These are phyloP conservation scores for Aristolochia contorta DNA, from an alignment of 164 flowering plant species.

Conservation along the genomic window DNA sequence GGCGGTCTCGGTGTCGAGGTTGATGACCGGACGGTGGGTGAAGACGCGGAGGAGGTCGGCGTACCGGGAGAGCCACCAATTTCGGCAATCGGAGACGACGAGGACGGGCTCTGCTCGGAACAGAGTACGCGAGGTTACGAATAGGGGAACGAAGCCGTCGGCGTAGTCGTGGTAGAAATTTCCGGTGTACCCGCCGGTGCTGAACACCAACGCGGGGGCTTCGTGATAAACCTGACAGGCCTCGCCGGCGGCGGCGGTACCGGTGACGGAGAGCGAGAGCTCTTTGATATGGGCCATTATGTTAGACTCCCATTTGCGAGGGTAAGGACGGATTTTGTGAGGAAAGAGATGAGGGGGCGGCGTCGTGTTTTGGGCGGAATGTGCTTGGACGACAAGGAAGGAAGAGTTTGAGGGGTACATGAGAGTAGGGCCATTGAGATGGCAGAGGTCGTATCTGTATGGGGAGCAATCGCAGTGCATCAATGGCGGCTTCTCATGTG, in stretches of 20 bases:
- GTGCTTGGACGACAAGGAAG: neutral
- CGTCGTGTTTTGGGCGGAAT: too few species aligned
- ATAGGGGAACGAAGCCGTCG: slow-evolving; percentile 35
- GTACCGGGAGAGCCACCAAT: slow-evolving; percentile 51
- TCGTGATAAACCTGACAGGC: slow-evolving; percentile 23
- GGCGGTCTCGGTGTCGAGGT: slow-evolving; percentile 21
- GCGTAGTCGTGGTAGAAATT: slow-evolving; percentile 38
- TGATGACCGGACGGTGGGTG: slow-evolving; percentile 28
- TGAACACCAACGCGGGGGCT: slow-evolving; percentile 30
- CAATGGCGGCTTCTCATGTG: slow-evolving; percentile 21
- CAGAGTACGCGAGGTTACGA: slow-evolving; percentile 28
- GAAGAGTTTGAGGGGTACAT: neutral
- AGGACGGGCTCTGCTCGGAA: slow-evolving; percentile 19
- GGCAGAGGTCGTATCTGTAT: slow-evolving; percentile 1
- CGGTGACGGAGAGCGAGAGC: slow-evolving; percentile 16
- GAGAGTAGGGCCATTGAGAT: neutral
- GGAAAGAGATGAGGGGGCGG: neutral
- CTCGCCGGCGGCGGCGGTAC: slow-evolving; percentile 16
- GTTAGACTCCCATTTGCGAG: slow-evolving; percentile 38
- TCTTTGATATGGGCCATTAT: slow-evolving; percentile 31
- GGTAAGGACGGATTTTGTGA: slow-evolving; percentile 36
- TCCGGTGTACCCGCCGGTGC: slow-evolving; percentile 35
- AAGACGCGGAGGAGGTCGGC: slow-evolving; percentile 22
- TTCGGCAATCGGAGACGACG: slow-evolving; percentile 20
- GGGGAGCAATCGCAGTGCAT: slow-evolving; percentile 6